These are phyloP conservation scores for Eudorina sp. DNA, from an alignment of 139 green algal species.

Conservation along the genomic window DNA sequence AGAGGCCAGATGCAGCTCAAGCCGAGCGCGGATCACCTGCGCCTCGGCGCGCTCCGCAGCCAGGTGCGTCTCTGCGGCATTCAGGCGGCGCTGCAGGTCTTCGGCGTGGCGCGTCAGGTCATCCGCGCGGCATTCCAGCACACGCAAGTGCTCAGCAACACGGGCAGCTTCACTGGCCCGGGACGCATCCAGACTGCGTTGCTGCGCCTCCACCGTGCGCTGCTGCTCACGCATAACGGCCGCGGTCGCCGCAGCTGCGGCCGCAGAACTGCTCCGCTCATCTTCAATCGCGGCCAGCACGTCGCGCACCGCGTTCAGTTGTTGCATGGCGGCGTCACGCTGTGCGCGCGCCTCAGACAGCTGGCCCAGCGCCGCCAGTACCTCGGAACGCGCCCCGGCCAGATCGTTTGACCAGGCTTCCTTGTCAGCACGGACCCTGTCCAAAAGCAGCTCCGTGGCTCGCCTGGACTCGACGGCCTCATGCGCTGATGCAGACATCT, in stretches of 20 bases:
- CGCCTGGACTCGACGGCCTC: background rate
- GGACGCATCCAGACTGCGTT: slow-evolving; percentile 1
- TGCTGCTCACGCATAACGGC: slow-evolving; percentile 14
- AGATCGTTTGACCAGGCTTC: background rate
- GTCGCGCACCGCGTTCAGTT: background rate
- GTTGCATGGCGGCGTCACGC: slow-evolving; percentile 20
- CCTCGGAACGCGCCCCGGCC: background rate
- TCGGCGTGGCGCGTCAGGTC: background rate
- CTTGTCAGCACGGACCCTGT: slow-evolving; percentile 1
- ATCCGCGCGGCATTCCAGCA: background rate
- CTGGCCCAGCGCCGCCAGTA: background rate
- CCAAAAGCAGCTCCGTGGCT: background rate
- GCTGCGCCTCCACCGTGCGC: background rate
- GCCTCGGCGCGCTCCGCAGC: slow-evolving; percentile 15
- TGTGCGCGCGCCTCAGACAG: background rate
- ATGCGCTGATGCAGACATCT: background rate
- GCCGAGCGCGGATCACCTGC: background rate
- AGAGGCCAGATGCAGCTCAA: background rate
- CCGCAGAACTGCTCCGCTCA: background rate
- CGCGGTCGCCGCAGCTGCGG: background rate
- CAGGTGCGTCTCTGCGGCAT: background rate
- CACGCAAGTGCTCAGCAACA: slow-evolving; percentile 1
- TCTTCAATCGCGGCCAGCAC: slow-evolving; percentile 23
- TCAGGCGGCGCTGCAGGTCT: slow-evolving; percentile 27
- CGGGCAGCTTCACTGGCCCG: slow-evolving; percentile 16